Percentiles rank a stretch among this genome's conserved stretches.
Conservation (phyloP, 345 rosid genomes). For the Rubroshorea leprosula region DNA sequence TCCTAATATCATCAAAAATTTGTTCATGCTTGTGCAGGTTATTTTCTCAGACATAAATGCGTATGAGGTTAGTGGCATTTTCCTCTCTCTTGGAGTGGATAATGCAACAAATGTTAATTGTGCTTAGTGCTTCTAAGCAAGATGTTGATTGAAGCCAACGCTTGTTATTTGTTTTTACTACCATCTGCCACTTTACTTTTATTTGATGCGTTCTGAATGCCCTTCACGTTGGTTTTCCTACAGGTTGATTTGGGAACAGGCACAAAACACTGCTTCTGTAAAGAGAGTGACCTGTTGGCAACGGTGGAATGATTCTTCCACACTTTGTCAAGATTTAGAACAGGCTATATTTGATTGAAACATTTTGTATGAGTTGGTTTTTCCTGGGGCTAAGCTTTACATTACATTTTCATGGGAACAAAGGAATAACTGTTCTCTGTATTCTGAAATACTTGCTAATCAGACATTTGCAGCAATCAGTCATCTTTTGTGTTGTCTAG, state of each 20-base stretch:
- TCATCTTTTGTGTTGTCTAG: too few species aligned
- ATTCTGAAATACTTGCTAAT: background rate
- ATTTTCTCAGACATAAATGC: slow-evolving; percentile 84
- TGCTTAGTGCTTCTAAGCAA: too few species aligned
- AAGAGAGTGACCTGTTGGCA: slow-evolving; percentile 69
- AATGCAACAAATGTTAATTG: too few species aligned
- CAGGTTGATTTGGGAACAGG: slow-evolving; percentile 77
- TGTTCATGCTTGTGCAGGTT: slow-evolving; percentile 45
- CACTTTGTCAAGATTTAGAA: too few species aligned
- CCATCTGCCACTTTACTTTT: too few species aligned
- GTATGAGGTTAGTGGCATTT: slow-evolving; percentile 49
- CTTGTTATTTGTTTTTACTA: background rate
- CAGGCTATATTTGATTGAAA: too few species aligned
- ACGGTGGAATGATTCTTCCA: slow-evolving; percentile 47
- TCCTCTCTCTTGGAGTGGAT: too few species aligned
- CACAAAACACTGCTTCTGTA: slow-evolving; percentile 66
- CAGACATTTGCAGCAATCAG: background rate
- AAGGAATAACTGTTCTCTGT: background rate
- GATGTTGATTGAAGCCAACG: too few species aligned
- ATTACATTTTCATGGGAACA: background rate
- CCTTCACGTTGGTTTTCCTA: too few species aligned
- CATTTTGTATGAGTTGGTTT: background rate
- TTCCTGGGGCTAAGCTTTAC: background rate
- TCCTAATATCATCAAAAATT: background rate
- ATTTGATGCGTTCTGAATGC: too few species aligned